Conservation (phyloP, 2,329 filamentous ascomycete genomes). For the Pseudopithomyces chartarum region DNA sequence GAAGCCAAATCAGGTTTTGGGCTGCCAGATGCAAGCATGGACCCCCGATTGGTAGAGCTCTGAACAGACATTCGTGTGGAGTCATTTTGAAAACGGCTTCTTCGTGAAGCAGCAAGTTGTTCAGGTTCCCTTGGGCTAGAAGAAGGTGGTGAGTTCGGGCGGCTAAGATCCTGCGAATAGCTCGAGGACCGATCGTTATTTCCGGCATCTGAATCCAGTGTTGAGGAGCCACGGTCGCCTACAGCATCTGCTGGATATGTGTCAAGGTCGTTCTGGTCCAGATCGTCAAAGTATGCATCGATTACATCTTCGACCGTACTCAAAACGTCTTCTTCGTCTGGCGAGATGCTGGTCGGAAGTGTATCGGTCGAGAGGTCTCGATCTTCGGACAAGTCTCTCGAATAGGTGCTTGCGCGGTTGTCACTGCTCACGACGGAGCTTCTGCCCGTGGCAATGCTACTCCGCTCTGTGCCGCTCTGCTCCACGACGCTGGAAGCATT, state of each 20-base stretch:
- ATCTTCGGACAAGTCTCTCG: slow-evolving; percentile 34
- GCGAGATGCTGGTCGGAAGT: slow-evolving; percentile 26
- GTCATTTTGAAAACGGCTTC: slow-evolving; percentile 13
- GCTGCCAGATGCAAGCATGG: slow-evolving; percentile 16
- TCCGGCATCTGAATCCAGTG: slow-evolving; percentile 24
- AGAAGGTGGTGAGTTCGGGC: slow-evolving; percentile 27
- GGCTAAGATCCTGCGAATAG: slow-evolving; percentile 25
- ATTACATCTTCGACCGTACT: slow-evolving; percentile 64
- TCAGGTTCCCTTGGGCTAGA: slow-evolving; percentile 27
- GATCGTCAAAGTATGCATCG: slow-evolving; percentile 64
- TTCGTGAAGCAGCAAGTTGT: slow-evolving; percentile 12
- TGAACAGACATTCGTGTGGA: slow-evolving; percentile 8
- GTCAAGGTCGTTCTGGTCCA: slow-evolving; percentile 55
- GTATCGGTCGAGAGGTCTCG: slow-evolving; percentile 39
- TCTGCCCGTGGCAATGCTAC: slow-evolving; percentile 78
- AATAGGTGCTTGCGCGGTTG: slow-evolving; percentile 52
- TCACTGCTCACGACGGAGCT: slow-evolving; percentile 69
- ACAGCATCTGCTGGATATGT: background rate
- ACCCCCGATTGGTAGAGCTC: slow-evolving; percentile 16
- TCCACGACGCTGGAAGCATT: slow-evolving; percentile 62
- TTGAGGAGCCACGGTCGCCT: slow-evolving; percentile 21
- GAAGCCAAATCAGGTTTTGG: background rate
- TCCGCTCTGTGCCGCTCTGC: slow-evolving; percentile 73
- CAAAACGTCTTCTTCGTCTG: slow-evolving; percentile 50
- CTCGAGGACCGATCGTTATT: slow-evolving; percentile 32